Evolutionary conservation across 345 rosid genomes (phyloP).

Genomic region (Gossypioides kirkii): DNA sequence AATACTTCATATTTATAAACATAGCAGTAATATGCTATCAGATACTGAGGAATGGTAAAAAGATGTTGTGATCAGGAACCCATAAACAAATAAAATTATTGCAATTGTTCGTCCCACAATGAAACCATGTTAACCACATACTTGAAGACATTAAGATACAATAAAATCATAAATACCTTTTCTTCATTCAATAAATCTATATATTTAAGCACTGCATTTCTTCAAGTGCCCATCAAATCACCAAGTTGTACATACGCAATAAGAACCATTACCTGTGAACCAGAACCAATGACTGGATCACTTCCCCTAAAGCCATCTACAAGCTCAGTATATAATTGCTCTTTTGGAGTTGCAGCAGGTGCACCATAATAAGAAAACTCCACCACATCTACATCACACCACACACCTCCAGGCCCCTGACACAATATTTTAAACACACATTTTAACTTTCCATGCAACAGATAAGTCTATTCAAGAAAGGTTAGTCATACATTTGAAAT

Average conservation of each 20-base stretch:
- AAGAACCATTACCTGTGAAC: conserved; percentile 56
- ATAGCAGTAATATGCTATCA: neutral
- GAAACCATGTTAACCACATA: neutral
- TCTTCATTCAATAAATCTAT: neutral
- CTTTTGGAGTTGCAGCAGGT: conserved; percentile 78
- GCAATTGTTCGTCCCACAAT: neutral
- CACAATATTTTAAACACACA: conserved; percentile 3
- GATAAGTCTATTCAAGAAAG: neutral
- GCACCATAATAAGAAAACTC: conserved; percentile 80
- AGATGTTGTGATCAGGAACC: neutral
- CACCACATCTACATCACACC: conserved; percentile 89
- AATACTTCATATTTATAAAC: neutral
- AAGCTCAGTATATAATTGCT: conserved; percentile 66
- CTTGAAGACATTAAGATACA: neutral
- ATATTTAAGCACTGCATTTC: neutral
- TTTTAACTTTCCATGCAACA: conserved; percentile 5
- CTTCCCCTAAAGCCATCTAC: conserved; percentile 81
- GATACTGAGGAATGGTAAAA: neutral
- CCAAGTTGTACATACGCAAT: neutral
- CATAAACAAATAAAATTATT: neutral
- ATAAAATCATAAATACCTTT: neutral
- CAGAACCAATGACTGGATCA: conserved; percentile 76
- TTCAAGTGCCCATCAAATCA: neutral
- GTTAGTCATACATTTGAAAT: neutral
- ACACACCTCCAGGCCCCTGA: conserved; percentile 88